Percentiles rank a stretch among this genome's conserved stretches.
phyloP scores from a whole-genome alignment of 2,329 filamentous ascomycete species.

The Ceratocystis albifundus region DNA sequence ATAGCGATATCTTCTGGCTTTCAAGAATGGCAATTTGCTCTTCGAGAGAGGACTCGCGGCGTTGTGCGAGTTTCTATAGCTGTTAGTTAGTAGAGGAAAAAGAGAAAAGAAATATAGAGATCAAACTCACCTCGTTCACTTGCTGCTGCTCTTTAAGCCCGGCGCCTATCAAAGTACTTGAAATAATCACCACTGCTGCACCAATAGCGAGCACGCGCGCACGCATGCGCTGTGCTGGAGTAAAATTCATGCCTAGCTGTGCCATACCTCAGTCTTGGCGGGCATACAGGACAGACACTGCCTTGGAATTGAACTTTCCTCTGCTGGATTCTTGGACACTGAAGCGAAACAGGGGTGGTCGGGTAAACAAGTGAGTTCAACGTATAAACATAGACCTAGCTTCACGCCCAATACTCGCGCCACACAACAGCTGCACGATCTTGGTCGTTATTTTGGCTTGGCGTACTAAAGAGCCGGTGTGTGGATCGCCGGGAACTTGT shows the following conservation, averaged over 20 bases:
- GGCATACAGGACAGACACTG: background rate
- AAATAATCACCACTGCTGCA: conserved; percentile 37
- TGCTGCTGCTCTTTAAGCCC: conserved; percentile 40
- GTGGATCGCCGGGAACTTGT: background rate
- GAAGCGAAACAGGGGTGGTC: background rate
- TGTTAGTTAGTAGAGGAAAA: background rate
- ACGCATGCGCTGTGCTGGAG: conserved; percentile 16
- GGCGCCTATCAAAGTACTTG: conserved; percentile 40
- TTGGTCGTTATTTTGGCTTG: background rate
- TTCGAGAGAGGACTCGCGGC: conserved; percentile 33
- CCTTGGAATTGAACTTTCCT: background rate
- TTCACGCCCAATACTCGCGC: conserved; percentile 21
- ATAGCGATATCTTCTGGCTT: conserved; percentile 33
- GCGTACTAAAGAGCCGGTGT: background rate
- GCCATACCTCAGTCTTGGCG: background rate
- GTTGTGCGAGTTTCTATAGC: conserved; percentile 29
- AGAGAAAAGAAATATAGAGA: background rate
- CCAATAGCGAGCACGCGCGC: conserved; percentile 32
- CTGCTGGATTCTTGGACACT: background rate
- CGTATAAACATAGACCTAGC: background rate
- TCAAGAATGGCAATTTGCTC: conserved; percentile 39
- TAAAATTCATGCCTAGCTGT: background rate
- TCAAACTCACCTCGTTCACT: conserved; percentile 33
- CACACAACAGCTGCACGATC: conserved; percentile 14
- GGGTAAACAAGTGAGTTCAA: background rate